These are phyloP conservation scores for Omphalotus olearius DNA, from an alignment of 1,284 basidiomycete genomes.

Conservation along the genomic window DNA sequence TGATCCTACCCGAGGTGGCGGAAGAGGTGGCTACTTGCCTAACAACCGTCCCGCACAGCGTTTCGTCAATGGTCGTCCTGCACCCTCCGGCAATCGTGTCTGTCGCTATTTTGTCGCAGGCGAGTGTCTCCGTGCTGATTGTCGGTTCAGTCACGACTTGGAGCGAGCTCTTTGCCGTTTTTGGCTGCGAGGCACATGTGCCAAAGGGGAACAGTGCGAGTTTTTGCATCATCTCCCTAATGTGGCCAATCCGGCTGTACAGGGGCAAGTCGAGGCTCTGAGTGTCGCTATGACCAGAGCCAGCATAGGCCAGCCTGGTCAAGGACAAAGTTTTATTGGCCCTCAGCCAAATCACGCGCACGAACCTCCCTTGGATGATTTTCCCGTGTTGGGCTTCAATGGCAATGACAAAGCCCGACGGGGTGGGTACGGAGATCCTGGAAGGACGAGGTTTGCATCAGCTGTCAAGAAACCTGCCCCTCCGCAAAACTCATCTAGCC, in stretches of 20 bases:
- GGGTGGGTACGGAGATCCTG: constrained; percentile 56
- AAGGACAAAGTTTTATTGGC: neutral
- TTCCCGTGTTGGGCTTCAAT: constrained; percentile 71
- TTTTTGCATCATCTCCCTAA: constrained; percentile 89
- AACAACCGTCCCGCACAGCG: constrained; percentile 39
- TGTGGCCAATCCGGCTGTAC: constrained; percentile 55
- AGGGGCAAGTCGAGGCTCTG: constrained; percentile 34
- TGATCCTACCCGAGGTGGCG: constrained; percentile 39
- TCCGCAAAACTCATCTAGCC: constrained; percentile 11
- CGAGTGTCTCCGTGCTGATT: constrained; percentile 93
- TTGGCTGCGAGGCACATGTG: constrained; percentile 95
- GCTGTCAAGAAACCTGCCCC: constrained; percentile 69
- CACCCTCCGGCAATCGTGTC: constrained; percentile 66
- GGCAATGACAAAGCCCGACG: constrained; percentile 33
- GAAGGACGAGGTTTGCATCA: constrained; percentile 79
- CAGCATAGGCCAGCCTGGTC: constrained; percentile 44
- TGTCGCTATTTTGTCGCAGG: constrained; percentile 97
- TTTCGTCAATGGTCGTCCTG: constrained; percentile 56
- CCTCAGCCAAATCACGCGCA: constrained; percentile 21
- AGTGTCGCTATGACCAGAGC: constrained; percentile 69
- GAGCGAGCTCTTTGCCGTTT: constrained; percentile 94
- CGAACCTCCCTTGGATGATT: constrained; percentile 72
- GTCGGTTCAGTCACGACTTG: constrained; percentile 93
- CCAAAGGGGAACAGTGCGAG: constrained; percentile 88
- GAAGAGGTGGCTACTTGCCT: constrained; percentile 38